These are phyloP conservation scores for Cotoneaster glaucophyllus DNA, from an alignment of 306 rosid genomes.

Conservation along the genomic window DNA sequence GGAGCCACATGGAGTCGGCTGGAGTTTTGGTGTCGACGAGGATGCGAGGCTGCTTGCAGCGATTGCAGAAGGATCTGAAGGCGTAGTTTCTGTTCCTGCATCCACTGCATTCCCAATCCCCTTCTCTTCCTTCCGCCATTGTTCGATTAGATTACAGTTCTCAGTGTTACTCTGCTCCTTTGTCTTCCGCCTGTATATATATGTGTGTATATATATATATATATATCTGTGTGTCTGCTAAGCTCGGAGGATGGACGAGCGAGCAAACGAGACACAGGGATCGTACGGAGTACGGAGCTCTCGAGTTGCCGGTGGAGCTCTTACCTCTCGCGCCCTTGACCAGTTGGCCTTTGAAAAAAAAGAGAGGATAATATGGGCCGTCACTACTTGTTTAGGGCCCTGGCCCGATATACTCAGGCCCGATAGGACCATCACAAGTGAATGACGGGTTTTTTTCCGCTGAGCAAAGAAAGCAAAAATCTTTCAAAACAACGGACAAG, in stretches of 20 bases:
- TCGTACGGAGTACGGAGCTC: background rate
- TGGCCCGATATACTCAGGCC: background rate
- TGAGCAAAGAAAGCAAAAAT: background rate
- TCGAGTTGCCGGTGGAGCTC: background rate
- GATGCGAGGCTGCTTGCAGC: conserved; percentile 93
- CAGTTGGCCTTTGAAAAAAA: background rate
- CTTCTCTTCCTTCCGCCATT: conserved; percentile 86
- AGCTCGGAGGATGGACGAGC: background rate
- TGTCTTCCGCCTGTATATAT: background rate
- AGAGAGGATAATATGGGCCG: background rate
- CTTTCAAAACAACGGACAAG: background rate
- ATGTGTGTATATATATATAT: background rate
- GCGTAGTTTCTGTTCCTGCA: conserved; percentile 93
- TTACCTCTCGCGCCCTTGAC: conserved; percentile 5
- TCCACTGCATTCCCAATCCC: conserved; percentile 93
- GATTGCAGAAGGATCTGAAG: conserved; percentile 92
- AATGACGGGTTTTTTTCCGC: background rate
- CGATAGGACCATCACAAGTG: background rate
- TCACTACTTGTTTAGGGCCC: background rate
- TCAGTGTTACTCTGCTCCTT: background rate
- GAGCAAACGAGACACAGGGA: background rate
- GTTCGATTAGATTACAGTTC: background rate
- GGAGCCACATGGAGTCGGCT: conserved; percentile 94
- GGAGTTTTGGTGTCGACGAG: conserved; percentile 91
- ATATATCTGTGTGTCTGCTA: background rate